Base-by-base conservation (phyloP, 441 rosid species). In the Erodium moschatum region DNA sequence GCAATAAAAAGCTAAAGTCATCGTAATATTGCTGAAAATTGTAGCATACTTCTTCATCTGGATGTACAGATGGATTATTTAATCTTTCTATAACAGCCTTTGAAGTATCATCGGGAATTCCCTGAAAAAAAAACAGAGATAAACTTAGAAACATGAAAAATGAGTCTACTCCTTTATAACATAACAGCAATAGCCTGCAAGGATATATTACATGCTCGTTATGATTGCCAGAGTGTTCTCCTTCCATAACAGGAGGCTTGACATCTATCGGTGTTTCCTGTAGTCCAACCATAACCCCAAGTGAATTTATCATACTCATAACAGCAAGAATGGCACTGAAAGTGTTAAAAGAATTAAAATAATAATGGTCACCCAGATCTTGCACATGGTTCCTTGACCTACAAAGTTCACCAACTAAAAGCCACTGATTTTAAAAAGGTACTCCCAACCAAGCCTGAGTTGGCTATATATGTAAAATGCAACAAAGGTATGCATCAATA, bases 201-300 rank as follows among this genome's bases (percentile, higher is more conserved):
- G 27, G 27, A 24, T 24, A 24, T 24, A 24, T 24, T 84, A 85
- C 89, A 72, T 76, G 80, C 67, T 78, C 80, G 64, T 80, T 84
- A 72, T 66, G 82, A 74, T 76, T 73, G 33, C 77, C 78, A 24
- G 82, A 71, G 73, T 77, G 73, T 70, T 73, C 81, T 69, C 82
- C 89, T 78, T 79, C 86, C 69, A 69, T 66, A 56, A 84, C 65
- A 27, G 81, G 70, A 67, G 88, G 91, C 75, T 85, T 88, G 66
- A 86, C 77, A 70, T 86, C 94, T 67, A 70, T 31, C 8, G 83
- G 82, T 20, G 87, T 81, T 76, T 77, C 88, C 91, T 88, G 82
- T 8, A 13, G 76, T 54, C 48, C 68, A 79, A 75, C 35, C 68
- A 50, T 67, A 50, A 67, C 52, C 13, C 42, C 46, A 15, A 71